A percentile compares a stretch with the other conserved stretches of the same genome.
phyloP scores from a whole-genome alignment of 441 rosid genomes.

The Geranium incanum region DNA sequence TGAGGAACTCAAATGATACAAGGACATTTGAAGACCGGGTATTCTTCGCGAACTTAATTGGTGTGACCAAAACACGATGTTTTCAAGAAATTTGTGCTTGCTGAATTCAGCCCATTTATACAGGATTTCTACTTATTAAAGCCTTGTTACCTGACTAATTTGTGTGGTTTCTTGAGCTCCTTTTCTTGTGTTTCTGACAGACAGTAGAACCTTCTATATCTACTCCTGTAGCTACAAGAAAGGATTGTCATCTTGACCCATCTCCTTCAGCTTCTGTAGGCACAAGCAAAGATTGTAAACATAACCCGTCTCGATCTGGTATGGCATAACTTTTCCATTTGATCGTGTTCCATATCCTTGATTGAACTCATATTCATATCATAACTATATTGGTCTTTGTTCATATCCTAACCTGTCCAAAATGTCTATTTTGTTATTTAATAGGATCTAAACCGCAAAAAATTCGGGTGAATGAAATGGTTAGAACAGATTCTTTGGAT shows the following conservation, averaged over 20 bases:
- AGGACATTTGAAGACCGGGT: constrained; percentile 85
- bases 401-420: not conserved
- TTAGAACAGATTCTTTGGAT: constrained; percentile 75
- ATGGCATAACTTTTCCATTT: constrained; percentile 21
- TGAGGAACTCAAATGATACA: constrained; percentile 65
- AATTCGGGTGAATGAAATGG: constrained; percentile 77
- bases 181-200: constrained; percentile 32
- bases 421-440: constrained; percentile 14
- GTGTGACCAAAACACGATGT: constrained; percentile 9
- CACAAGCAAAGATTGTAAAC: constrained; percentile 32
- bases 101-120: not conserved
- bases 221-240: constrained; percentile 26
- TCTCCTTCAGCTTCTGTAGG: constrained; percentile 27
- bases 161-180: constrained; percentile 7
- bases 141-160: not conserved
- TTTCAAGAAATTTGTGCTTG: constrained; percentile 4
- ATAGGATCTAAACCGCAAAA: constrained; percentile 60
- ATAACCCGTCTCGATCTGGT: constrained; percentile 33
- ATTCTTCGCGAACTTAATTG: constrained; percentile 16
- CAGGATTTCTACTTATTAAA: not conserved
- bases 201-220: constrained; percentile 48
- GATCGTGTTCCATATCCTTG: constrained; percentile 4
- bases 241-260: constrained; percentile 28
- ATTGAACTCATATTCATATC: constrained; percentile 6
- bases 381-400: constrained; percentile 16